Percentiles rank a stretch among this genome's conserved stretches.
phyloP scores from a whole-genome alignment of 2,329 filamentous ascomycete species.

The Xylaria sp. region DNA sequence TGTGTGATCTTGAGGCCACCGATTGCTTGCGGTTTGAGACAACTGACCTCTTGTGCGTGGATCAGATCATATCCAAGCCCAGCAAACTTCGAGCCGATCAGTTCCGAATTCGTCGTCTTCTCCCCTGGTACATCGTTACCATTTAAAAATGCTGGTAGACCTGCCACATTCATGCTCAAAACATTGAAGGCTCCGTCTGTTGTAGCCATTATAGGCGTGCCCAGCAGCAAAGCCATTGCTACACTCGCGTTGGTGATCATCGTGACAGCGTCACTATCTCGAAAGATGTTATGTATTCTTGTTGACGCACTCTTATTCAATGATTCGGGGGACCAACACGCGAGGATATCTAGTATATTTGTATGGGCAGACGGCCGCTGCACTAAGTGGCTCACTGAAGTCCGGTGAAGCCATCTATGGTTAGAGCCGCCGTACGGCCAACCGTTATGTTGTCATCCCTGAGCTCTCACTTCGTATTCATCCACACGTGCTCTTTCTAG shows the following conservation, averaged over 20 bases:
- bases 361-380: constrained; percentile 5
- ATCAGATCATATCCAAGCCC: constrained; percentile 69
- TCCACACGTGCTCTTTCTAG: neutral
- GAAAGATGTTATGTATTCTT: neutral
- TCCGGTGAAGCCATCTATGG: constrained; percentile 23
- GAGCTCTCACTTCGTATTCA: constrained; percentile 15
- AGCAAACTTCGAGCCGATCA: constrained; percentile 67
- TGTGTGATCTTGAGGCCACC: constrained; percentile 31
- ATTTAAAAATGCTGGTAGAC: constrained; percentile 58
- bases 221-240: constrained; percentile 4
- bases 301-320: neutral
- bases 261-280: neutral
- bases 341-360: constrained; percentile 13
- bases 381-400: neutral
- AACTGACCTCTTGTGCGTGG: constrained; percentile 68
- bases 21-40: constrained; percentile 20
- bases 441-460: constrained; percentile 14
- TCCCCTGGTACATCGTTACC: constrained; percentile 70
- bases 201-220: constrained; percentile 33
- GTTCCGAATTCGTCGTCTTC: constrained; percentile 66
- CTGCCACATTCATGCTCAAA: constrained; percentile 49
- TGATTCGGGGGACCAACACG: neutral
- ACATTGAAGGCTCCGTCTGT: constrained; percentile 47
- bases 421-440: constrained; percentile 15
- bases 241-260: constrained; percentile 20